phyloP scores from a whole-genome alignment of 2,329 filamentous ascomycete genomes.

The Fusarium sarcochroum region DNA sequence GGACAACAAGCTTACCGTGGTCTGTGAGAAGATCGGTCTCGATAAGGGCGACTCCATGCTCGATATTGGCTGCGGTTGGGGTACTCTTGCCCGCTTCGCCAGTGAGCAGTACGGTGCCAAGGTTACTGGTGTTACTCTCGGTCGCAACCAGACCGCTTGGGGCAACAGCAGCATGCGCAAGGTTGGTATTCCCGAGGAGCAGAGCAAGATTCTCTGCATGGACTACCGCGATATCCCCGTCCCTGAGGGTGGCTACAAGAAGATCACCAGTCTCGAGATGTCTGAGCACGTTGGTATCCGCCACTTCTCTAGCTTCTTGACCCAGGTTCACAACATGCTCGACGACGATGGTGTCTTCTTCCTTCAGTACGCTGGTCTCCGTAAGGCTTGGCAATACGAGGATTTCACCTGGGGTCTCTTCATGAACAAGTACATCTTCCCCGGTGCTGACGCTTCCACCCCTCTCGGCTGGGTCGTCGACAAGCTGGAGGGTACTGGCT shows the following conservation, averaged over 20 bases:
- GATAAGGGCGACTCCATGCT: constrained; percentile 86
- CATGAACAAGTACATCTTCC: constrained; percentile 99
- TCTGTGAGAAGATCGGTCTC: constrained; percentile 95
- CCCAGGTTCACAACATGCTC: constrained; percentile 93
- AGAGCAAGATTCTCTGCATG: constrained; percentile 94
- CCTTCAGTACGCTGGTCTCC: constrained; percentile 93
- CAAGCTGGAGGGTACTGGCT: constrained; percentile 79
- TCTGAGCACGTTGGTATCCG: constrained; percentile 97
- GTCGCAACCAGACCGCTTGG: constrained; percentile 96
- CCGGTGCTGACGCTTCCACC: constrained; percentile 94
- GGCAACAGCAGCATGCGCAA: constrained; percentile 91
- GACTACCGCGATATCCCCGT: constrained; percentile 96
- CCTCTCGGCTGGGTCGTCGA: constrained; percentile 90
- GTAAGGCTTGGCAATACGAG: constrained; percentile 97
- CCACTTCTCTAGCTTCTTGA: constrained; percentile 84
- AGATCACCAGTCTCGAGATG: constrained; percentile 99
- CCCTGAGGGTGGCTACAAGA: constrained; percentile 79
- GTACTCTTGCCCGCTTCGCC: constrained; percentile 93
- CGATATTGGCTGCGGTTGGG: constrained; percentile 98
- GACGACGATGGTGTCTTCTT: constrained; percentile 97
- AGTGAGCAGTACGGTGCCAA: constrained; percentile 90
- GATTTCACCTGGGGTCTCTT: constrained; percentile 98
- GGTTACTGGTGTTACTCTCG: constrained; percentile 92
- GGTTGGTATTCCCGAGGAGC: constrained; percentile 84
- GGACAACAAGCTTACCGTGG: constrained; percentile 95